These are phyloP conservation scores for Xanthoceras sorbifolium DNA, from an alignment of 345 rosid species.

Conservation along the genomic window DNA sequence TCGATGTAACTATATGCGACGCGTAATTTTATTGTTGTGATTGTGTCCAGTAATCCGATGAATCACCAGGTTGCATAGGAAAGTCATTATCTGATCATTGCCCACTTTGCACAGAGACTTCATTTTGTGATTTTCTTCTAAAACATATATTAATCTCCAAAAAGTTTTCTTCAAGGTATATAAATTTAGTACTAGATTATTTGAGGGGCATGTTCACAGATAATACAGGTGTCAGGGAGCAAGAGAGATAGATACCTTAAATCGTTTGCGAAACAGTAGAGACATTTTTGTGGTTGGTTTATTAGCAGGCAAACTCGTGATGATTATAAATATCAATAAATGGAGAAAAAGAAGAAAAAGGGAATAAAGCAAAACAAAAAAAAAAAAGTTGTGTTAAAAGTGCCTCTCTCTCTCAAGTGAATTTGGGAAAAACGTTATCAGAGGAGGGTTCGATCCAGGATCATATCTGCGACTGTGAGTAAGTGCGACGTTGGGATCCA, in stretches of 20 bases:
- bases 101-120: not conserved
- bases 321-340: slow-evolving; percentile 21
- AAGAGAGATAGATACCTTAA: not conserved
- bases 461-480: slow-evolving; percentile 1
- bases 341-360: not conserved
- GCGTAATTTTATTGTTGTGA: not conserved
- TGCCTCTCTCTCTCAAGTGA: slow-evolving; percentile 6
- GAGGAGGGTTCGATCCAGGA: slow-evolving; percentile 2
- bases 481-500: slow-evolving; percentile 39
- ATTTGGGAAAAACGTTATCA: slow-evolving; percentile 2
- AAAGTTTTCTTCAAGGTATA: not conserved
- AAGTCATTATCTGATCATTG: not conserved
- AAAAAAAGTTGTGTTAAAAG: slow-evolving; percentile 13
- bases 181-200: not conserved
- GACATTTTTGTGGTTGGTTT: slow-evolving; percentile 6
- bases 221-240: not conserved
- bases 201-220: not conserved
- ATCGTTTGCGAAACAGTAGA: not conserved
- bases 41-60: not conserved
- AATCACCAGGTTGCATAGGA: not conserved
- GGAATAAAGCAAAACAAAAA: slow-evolving; percentile 10
- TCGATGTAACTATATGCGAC: not conserved
- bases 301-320: slow-evolving; percentile 15
- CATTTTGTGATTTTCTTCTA: too few species aligned
- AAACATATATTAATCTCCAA: not conserved